A percentile compares a stretch with the other conserved stretches of the same genome.
Conservation (phyloP, 2,329 filamentous ascomycete genomes). For the Colletotrichum sublineola region DNA sequence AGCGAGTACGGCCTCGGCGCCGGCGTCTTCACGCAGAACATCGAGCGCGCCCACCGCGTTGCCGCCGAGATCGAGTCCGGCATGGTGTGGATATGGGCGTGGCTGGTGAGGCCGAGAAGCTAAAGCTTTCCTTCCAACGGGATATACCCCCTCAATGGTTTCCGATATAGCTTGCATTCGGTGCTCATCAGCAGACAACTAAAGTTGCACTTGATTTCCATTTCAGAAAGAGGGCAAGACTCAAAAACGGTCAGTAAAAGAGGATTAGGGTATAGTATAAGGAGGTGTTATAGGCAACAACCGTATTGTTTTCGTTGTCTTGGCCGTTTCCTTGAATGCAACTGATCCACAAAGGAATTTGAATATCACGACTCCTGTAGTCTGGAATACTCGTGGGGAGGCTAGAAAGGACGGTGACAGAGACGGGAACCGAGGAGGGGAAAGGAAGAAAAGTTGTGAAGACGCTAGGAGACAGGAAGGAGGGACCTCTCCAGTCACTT, state of each 20-base stretch:
- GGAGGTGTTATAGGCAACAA: not conserved
- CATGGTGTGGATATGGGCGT: conserved; percentile 61
- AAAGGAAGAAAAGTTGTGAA: not conserved
- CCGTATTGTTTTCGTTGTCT: not conserved
- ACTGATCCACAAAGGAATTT: not conserved
- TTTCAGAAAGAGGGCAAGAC: too few species aligned
- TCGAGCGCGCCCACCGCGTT: conserved; percentile 62
- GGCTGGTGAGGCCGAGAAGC: too few species aligned
- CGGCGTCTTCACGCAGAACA: conserved; percentile 72
- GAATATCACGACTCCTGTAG: not conserved
- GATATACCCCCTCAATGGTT: too few species aligned
- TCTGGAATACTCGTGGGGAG: not conserved
- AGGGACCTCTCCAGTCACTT: not conserved
- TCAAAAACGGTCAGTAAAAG: too few species aligned
- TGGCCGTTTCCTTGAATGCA: not conserved
- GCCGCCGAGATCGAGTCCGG: conserved; percentile 72
- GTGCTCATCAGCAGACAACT: not conserved
- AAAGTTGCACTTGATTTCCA: not conserved
- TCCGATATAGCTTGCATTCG: not conserved
- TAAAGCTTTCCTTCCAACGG: too few species aligned
- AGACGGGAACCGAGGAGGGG: too few species aligned
- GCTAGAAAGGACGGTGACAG: not conserved
- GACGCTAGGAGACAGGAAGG: too few species aligned
- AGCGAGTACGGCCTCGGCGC: conserved; percentile 72
- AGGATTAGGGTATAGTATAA: not conserved